Evolutionary conservation across 1,139 yeast genomes (phyloP), one percentile per base, ranked within the genome.

Genomic region (Hemisphaericaspora xylanilytica): DNA sequence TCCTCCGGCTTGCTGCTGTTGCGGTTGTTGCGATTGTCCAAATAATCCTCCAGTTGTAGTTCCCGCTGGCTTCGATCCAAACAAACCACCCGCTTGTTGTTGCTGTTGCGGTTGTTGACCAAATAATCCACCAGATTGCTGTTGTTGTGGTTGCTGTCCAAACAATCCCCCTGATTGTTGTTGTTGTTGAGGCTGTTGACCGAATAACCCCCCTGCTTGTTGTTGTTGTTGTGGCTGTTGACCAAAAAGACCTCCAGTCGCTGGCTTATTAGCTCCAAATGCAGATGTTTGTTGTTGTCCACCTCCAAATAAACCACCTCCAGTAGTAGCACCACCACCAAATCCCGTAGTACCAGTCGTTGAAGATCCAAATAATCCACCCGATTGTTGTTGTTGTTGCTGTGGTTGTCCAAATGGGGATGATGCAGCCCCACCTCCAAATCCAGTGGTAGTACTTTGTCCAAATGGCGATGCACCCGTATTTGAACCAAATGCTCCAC

Each of bases 101-200:
- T 32, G 27, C 63, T 61, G 45, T n/a, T n/a, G n/a, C n/a, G n/a
- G n/a, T n/a, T n/a, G n/a, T 57, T 62, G 38, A 26, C 78, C 78
- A 56, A 73, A 69, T 8, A 65, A 46, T 3, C 70, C 65, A 13
- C 65, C 55, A 4, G 16, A 38, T 40, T 7, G 42, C 25, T 11
- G 41, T 33, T 36, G 49, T n/a, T n/a, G n/a, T n/a, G n/a, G n/a
- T n/a, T n/a, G n/a, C 11, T 22, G 26, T 6, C 20, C 42, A 25
- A 25, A 25, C 13, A 25, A 25, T 12, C 28, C 65, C 12, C 65
- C 55, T 10, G 16, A 38, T 40, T 7, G 42, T 27, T 11, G 41
- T 33, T 36, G 49, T 31, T 38, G 41, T 36, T 43, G 33, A 34
- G 47, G 34, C 34, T 44, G 26, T 10, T 22, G 26, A 8, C 20